Base-by-base conservation (phyloP, 495 filamentous ascomycete species). In the Jackrogersella multiformis region DNA sequence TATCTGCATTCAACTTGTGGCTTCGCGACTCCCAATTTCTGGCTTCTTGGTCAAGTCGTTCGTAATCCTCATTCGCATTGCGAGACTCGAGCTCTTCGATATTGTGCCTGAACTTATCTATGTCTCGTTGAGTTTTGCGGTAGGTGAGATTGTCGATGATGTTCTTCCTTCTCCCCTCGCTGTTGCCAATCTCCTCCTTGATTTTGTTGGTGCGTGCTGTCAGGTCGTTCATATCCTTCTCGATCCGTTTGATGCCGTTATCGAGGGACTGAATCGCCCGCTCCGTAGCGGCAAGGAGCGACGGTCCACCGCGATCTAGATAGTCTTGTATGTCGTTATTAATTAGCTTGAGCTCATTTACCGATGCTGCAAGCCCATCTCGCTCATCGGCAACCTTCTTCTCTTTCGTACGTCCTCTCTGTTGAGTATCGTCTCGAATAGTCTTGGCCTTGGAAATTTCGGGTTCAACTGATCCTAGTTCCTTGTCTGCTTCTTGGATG, bases 61-160 rank as follows among this genome's bases (percentile, higher is more conserved):
- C 85, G 64, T 90, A 87, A 75, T 98, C 93, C 30, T 89, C 88
- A 39, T 91, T 88, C 1, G 92, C 93, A 70, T 95, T 92, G 58
- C 94, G 88, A 16, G 84, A 84, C 69, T 93, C 87, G 5, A 98
- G 84, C 65, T 93, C 86, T 23, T 81, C 78, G 64, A 99, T 93
- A 66, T 96, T 91, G 16, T 68, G 73, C 55, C 84, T 73, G 2
- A 97, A 84, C 13, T 75, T 79, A 16, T 93, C 80, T 30, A 96
- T 81, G 48, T 88, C 84, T 39, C 88, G 82, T 52, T 86, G 82
- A 44, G 88, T 87, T 69, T 88, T 88, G 46, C 95, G 92, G 72
- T 92, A 97, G 20, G 85, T 86, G 35, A 97, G 78, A 68, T 98
- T 98, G 71, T 98, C 93, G 13, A 82, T 82, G 70, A 98, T 96